Evolutionary conservation across 441 rosid genomes (phyloP), one percentile per base, ranked within the genome.

Genomic region (Sinapis alba): DNA sequence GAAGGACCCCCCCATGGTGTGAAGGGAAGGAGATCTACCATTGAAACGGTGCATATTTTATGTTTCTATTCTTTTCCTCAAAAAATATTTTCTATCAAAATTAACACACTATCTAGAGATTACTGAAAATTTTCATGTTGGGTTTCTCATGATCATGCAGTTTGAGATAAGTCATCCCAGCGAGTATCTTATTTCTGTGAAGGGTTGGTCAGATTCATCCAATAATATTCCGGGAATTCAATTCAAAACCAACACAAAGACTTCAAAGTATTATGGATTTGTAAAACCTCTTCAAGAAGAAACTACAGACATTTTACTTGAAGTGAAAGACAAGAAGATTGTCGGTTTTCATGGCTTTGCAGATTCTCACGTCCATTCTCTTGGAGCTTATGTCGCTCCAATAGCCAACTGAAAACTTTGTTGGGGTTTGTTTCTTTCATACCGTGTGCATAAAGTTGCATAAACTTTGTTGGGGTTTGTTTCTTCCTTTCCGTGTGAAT

Each of bases 311-410:
- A 58, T 76, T 63, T 63, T 70, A 62, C 76, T 70, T 64, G 7
- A 56, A 54, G 76, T 70, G 13, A 65, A 63, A 7, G 80, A 65
- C n/a, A 63, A 76, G 59, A 76, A 70, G 76, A 70, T 76, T 10
- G 13, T 76, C 8, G 68, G 75, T 5, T 76, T 76, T 36, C 80
- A 70, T 30, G 76, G 80, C 4, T 75, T 69, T 0, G 24, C 57
- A 2, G 74, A 27, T 2, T 2, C 74, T 11, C 59, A 62, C 41
- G 21, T 75, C 32, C 68, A 26, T 53, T 38, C 69, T 58, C 71
- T 77, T 43, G 76, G 80, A 57, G 76, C 76, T 41, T 77, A 77
- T 23, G 57, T 76, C 8, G 62, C 12, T 20, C 76, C 71, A 2
- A 21, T n/a, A 41, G 47, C 74, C 32, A 23, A 4, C 27, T 70